A percentile compares a stretch with the other conserved stretches of the same genome.
Evolutionary conservation across 2,329 filamentous ascomycete genomes (phyloP).

Genomic region (Ophiostoma sp.): DNA sequence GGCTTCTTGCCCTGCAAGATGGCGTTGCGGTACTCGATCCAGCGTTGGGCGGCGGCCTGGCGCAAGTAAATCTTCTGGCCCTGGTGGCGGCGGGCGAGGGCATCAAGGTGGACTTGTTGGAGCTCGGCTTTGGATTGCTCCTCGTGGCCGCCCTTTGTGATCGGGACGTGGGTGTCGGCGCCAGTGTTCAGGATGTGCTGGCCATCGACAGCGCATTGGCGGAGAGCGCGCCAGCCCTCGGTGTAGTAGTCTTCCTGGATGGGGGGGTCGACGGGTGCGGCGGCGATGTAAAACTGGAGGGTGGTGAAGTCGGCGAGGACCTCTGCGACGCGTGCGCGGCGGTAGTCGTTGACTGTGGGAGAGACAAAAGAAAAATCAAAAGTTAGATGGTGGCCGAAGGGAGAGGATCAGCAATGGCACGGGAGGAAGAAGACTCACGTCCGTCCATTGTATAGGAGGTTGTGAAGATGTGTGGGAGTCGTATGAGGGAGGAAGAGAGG

Average conservation of each 20-base stretch:
- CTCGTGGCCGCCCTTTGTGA: slow-evolving; percentile 52
- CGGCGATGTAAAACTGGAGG: slow-evolving; percentile 63
- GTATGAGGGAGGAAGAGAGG: neutral
- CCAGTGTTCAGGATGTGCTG: slow-evolving; percentile 66
- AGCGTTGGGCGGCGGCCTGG: slow-evolving; percentile 60
- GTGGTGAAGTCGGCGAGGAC: slow-evolving; percentile 62
- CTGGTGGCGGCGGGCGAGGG: slow-evolving; percentile 61
- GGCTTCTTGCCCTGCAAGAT: slow-evolving; percentile 56
- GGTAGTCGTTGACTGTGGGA: slow-evolving; percentile 58
- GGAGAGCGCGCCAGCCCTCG: slow-evolving; percentile 62
- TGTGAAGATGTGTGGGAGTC: neutral
- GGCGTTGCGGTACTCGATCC: slow-evolving; percentile 56
- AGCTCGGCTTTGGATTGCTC: slow-evolving; percentile 64
- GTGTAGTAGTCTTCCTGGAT: slow-evolving; percentile 62
- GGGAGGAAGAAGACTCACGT: slow-evolving; percentile 25
- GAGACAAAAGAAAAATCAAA: neutral
- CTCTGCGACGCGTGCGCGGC: slow-evolving; percentile 61
- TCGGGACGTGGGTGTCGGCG: slow-evolving; percentile 61
- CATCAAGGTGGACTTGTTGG: slow-evolving; percentile 61
- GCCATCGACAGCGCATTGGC: slow-evolving; percentile 63
- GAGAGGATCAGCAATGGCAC: neutral
- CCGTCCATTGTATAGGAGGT: slow-evolving; percentile 29
- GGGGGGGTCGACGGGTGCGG: slow-evolving; percentile 54
- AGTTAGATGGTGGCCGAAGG: neutral
- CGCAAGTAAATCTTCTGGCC: slow-evolving; percentile 65